phyloP scores from a whole-genome alignment of 1,284 basidiomycete species.

The Rhodotorula sp. region DNA sequence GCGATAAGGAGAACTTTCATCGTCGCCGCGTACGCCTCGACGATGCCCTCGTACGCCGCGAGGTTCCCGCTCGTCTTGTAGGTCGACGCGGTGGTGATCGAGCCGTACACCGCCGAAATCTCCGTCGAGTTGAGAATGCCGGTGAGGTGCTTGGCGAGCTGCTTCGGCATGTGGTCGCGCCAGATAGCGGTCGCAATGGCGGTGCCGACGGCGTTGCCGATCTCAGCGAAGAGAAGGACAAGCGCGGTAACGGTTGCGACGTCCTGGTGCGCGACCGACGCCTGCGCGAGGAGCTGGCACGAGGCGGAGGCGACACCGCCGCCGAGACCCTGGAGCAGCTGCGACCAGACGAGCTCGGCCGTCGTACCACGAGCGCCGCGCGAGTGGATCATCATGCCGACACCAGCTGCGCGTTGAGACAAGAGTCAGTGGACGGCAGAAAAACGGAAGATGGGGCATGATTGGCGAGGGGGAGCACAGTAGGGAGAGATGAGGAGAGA shows the following conservation, averaged over 20 bases:
- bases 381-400: conserved; percentile 60
- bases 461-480: too few species aligned
- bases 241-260: conserved; percentile 80
- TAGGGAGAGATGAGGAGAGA: background rate
- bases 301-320: conserved; percentile 73
- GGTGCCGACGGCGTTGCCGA: conserved; percentile 68
- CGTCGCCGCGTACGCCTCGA: conserved; percentile 54
- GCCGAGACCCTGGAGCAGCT: conserved; percentile 74
- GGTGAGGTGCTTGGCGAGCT: conserved; percentile 37
- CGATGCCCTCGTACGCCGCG: background rate
- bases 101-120: conserved; percentile 30
- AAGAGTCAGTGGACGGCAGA: too few species aligned
- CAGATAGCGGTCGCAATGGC: conserved; percentile 59
- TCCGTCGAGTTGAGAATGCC: conserved; percentile 34
- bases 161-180: conserved; percentile 40
- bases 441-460: background rate
- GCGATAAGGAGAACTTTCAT: conserved; percentile 54
- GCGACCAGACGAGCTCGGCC: conserved; percentile 52
- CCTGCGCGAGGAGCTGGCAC: conserved; percentile 75
- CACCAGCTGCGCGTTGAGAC: conserved; percentile 23
- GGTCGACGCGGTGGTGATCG: conserved; percentile 46
- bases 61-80: conserved; percentile 47
- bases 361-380: conserved; percentile 46
- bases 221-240: conserved; percentile 74
- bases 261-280: conserved; percentile 53